phyloP scores from a whole-genome alignment of 805 yeast genomes.

The Pichia eremophila region DNA sequence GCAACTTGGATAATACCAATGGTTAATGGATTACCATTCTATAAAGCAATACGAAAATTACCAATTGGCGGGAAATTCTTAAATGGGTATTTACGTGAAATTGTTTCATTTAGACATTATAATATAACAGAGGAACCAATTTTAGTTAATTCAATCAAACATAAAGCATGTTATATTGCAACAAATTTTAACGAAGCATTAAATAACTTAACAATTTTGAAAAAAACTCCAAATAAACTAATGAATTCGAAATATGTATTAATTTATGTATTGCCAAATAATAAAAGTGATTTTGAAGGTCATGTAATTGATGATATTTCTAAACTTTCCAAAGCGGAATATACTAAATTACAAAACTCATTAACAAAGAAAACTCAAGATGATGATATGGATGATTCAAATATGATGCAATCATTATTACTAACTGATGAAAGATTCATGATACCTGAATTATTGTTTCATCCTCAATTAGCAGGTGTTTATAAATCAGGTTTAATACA shows the following conservation, averaged over 20 bases:
- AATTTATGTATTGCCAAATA: constrained; percentile 82
- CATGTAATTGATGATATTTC: constrained; percentile 26
- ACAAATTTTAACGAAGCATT: constrained; percentile 35
- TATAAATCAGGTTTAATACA: constrained; percentile 73
- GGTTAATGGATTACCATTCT: constrained; percentile 63
- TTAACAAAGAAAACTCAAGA: constrained; percentile 63
- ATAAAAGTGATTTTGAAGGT: constrained; percentile 71
- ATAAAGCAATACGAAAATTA: constrained; percentile 67
- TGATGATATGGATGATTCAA: constrained; percentile 11
- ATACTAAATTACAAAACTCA: constrained; percentile 22
- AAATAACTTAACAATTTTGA: constrained; percentile 19
- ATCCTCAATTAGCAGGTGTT: constrained; percentile 73
- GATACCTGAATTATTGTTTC: constrained; percentile 78
- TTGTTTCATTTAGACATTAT: constrained; percentile 83
- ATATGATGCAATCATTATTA: constrained; percentile 45
- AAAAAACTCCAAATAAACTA: constrained; percentile 11
- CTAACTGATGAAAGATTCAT: constrained; percentile 81
- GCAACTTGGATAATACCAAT: constrained; percentile 85
- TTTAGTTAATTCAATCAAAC: constrained; percentile 78
- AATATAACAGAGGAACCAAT: constrained; percentile 88
- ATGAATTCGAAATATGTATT: constrained; percentile 30
- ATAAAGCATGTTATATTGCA: constrained; percentile 63
- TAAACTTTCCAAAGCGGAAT: constrained; percentile 7
- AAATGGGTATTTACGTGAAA: constrained; percentile 75
- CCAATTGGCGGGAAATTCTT: constrained; percentile 83